A percentile compares a stretch with the other conserved stretches of the same genome.
Conservation (phyloP, 2,329 filamentous ascomycete genomes). For the Fusarium sp. region DNA sequence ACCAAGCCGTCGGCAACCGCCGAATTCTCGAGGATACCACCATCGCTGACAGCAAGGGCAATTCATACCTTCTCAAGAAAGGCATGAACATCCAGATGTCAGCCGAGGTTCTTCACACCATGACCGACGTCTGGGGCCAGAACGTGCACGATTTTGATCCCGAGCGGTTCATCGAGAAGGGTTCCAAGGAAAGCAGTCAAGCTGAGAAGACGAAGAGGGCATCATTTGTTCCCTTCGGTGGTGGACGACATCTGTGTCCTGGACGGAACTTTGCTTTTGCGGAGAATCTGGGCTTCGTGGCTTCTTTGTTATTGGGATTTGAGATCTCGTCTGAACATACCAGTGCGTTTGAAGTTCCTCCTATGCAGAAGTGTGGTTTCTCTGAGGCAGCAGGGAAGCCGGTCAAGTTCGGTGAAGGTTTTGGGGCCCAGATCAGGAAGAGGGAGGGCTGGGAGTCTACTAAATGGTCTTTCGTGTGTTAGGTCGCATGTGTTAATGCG, state of each 20-base stretch:
- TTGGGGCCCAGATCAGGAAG: slow-evolving; percentile 27
- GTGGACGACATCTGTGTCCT: slow-evolving; percentile 31
- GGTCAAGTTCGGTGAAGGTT: slow-evolving; percentile 13
- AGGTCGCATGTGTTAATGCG: not conserved
- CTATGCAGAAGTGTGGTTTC: not conserved
- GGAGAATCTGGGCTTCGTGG: slow-evolving; percentile 32
- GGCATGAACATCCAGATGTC: slow-evolving; percentile 32
- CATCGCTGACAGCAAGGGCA: slow-evolving; percentile 26
- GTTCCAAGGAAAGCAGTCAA: slow-evolving; percentile 18
- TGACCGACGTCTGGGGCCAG: slow-evolving; percentile 31
- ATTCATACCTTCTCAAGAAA: slow-evolving; percentile 35
- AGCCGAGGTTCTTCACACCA: slow-evolving; percentile 5
- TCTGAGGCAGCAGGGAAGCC: slow-evolving; percentile 26
- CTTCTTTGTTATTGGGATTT: slow-evolving; percentile 30
- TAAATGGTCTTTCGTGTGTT: slow-evolving; percentile 24
- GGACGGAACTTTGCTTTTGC: slow-evolving; percentile 37
- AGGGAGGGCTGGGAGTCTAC: slow-evolving; percentile 27
- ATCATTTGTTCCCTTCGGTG: slow-evolving; percentile 28
- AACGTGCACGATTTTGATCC: slow-evolving; percentile 21
- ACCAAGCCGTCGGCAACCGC: slow-evolving; percentile 29
- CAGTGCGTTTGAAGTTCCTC: not conserved
- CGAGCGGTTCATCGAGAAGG: slow-evolving; percentile 26
- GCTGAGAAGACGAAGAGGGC: slow-evolving; percentile 19
- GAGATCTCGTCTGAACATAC: slow-evolving; percentile 7
- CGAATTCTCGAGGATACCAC: slow-evolving; percentile 32